Evolutionary conservation across 192 early-diverging fungal species (phyloP), one percentile per base, ranked within the genome.

Genomic region (Linnemannia exigua): DNA sequence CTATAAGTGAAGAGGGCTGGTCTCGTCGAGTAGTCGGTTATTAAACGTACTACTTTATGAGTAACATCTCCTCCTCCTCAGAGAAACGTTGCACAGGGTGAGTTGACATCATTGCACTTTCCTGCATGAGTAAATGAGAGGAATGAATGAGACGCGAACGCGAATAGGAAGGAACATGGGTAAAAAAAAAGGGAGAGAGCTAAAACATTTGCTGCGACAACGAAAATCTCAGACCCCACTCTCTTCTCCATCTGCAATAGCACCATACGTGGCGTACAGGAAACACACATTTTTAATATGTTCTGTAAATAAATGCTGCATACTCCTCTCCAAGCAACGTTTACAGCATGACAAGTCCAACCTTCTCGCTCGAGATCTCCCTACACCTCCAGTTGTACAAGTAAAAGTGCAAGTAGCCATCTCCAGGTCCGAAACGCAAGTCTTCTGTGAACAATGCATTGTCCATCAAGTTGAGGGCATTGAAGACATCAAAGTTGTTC

Each of bases 371-470:
- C 19, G 91, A 85, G 38, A 98, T 85, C 16, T 91, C 89, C 68
- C 92, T 92, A 70, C 95, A 96, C 70, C 91, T 89, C 92, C 97
- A 99, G 90, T 99, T 99, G 91, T 96, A 99, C 76, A 99, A 87
- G 87, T 99, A 99, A 89, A 96, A 99, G 86, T 98, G 95, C 75
- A 99, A 89, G 85, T 93, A 92, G 1, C 99, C 99, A 79, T 99
- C 98, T 54, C 99, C 99, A 22, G 91, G 90, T 51, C 97, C 96
- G 89, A 99, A 99, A 81, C 95, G 95, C 31, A 98, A 93, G 35
- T 95, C 93, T 6, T 95, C 92, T 5, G 95, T 84, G 80, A 98
- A 97, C 72, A 91, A 68, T 8, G 84, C 70, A 89, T 99, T 99
- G 73, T 97, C 96, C 96, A 98, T 95, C 84, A 99, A 90, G 75